These are phyloP conservation scores for Alternaria ethzedia DNA, from an alignment of 2,329 filamentous ascomycete species.

Conservation along the genomic window DNA sequence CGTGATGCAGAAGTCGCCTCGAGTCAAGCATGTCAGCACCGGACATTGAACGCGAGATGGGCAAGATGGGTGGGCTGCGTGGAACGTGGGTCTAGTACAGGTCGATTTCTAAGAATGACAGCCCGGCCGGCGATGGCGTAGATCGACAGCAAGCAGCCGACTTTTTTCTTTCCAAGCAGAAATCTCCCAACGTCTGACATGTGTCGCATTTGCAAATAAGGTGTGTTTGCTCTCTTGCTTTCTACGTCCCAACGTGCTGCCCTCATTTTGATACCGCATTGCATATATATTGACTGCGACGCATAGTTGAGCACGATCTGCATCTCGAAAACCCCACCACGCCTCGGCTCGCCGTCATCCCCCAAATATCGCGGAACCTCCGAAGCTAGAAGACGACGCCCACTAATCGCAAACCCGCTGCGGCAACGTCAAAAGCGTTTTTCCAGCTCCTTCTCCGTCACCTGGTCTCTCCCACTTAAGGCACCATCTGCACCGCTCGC, in stretches of 20 bases:
- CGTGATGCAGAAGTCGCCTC: slow-evolving; percentile 13
- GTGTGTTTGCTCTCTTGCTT: not conserved
- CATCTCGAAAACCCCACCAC: slow-evolving; percentile 18
- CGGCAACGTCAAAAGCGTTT: slow-evolving; percentile 15
- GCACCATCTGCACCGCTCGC: slow-evolving; percentile 9
- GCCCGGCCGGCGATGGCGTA: slow-evolving; percentile 28
- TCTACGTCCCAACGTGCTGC: not conserved
- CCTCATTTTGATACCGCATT: slow-evolving; percentile 12
- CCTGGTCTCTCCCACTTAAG: slow-evolving; percentile 13
- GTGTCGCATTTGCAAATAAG: slow-evolving; percentile 9
- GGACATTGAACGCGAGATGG: slow-evolving; percentile 1
- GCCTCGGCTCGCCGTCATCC: slow-evolving; percentile 17
- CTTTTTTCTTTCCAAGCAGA: slow-evolving; percentile 16
- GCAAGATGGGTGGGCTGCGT: slow-evolving; percentile 1
- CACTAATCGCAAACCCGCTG: slow-evolving; percentile 16
- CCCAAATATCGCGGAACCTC: slow-evolving; percentile 22
- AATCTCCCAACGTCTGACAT: slow-evolving; percentile 17
- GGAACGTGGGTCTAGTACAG: slow-evolving; percentile 26
- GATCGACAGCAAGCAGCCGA: slow-evolving; percentile 11
- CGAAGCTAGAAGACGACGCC: slow-evolving; percentile 28
- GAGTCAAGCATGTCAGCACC: slow-evolving; percentile 17
- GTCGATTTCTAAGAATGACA: slow-evolving; percentile 31
- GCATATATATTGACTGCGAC: slow-evolving; percentile 1
- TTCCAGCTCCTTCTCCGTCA: slow-evolving; percentile 24
- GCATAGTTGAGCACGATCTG: slow-evolving; percentile 14